phyloP scores from a whole-genome alignment of 148 eudicot species.

The Agrostemma githago region DNA sequence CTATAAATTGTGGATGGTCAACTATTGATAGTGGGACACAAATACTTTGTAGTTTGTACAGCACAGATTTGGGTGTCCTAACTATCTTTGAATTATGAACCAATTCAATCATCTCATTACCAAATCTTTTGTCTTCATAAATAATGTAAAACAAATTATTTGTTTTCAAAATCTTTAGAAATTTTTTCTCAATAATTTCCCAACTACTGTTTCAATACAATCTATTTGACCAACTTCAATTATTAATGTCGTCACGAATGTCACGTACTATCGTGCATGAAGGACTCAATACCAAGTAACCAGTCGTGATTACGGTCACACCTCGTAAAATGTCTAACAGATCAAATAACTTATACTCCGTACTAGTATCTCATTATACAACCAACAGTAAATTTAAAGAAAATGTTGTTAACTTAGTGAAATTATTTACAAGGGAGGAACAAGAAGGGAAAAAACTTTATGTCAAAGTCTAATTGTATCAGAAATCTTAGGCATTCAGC shows the following conservation, averaged over 20 bases:
- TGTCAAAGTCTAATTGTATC: slow-evolving; percentile 16
- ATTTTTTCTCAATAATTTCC: too few species aligned
- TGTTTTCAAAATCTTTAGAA: not conserved
- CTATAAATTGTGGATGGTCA: not conserved
- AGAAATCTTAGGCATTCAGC: slow-evolving; percentile 12
- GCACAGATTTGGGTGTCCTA: not conserved
- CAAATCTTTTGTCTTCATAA: not conserved
- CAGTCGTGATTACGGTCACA: too few species aligned
- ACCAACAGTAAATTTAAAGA: not conserved
- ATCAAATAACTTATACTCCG: too few species aligned
- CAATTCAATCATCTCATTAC: not conserved
- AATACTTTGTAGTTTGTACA: slow-evolving; percentile 5
- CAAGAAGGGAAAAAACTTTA: slow-evolving; percentile 6
- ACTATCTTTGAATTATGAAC: too few species aligned
- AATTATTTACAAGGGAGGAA: slow-evolving; percentile 22
- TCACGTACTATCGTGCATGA: too few species aligned
- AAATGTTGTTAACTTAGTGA: not conserved
- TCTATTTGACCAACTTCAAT: too few species aligned
- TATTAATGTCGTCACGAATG: too few species aligned
- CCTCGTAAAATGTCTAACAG: too few species aligned
- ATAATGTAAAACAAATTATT: not conserved
- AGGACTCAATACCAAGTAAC: too few species aligned
- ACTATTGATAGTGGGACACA: slow-evolving; percentile 10
- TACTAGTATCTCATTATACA: too few species aligned
- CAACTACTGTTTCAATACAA: too few species aligned